Conservation (phyloP, 192 early-diverging fungal genomes). For the Backusella luteola region DNA sequence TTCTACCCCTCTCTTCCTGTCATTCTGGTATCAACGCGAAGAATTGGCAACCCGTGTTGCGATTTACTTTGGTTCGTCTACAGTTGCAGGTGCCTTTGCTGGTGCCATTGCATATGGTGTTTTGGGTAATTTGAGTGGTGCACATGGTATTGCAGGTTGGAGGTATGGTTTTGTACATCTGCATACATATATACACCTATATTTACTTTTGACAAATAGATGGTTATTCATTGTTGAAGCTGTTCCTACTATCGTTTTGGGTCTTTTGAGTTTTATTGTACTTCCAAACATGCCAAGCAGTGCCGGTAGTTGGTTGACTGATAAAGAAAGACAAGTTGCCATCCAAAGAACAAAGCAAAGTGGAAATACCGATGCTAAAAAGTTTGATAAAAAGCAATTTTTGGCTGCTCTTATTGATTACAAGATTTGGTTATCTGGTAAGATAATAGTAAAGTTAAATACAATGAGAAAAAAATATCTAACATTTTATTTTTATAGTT, state of each 20-base stretch:
- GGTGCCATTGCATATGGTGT: conserved; percentile 75
- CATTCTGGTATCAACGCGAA: conserved; percentile 27
- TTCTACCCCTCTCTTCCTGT: conserved; percentile 16
- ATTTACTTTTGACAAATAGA: conserved; percentile 11
- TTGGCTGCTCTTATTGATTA: conserved; percentile 36
- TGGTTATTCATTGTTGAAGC: conserved; percentile 77
- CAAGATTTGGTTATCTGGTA: conserved; percentile 25
- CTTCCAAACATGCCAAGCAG: conserved; percentile 53
- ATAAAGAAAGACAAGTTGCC: conserved; percentile 39
- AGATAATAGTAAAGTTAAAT: background rate
- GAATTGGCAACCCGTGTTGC: conserved; percentile 40
- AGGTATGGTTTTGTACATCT: conserved; percentile 7
- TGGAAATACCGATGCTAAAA: conserved; percentile 21
- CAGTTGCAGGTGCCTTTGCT: conserved; percentile 72
- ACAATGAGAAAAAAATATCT: background rate
- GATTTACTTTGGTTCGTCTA: conserved; percentile 66
- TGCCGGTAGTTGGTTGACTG: conserved; percentile 27
- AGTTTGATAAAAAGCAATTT: conserved; percentile 33
- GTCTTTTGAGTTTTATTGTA: conserved; percentile 48
- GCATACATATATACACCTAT: background rate
- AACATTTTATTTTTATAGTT: conserved; percentile 18
- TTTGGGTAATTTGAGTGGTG: conserved; percentile 44
- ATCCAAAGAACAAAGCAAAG: conserved; percentile 28
- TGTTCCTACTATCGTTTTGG: conserved; percentile 57
- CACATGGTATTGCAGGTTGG: conserved; percentile 59